These are phyloP conservation scores for Candida nonsorbophila DNA, from an alignment of 805 yeast species.

Conservation along the genomic window DNA sequence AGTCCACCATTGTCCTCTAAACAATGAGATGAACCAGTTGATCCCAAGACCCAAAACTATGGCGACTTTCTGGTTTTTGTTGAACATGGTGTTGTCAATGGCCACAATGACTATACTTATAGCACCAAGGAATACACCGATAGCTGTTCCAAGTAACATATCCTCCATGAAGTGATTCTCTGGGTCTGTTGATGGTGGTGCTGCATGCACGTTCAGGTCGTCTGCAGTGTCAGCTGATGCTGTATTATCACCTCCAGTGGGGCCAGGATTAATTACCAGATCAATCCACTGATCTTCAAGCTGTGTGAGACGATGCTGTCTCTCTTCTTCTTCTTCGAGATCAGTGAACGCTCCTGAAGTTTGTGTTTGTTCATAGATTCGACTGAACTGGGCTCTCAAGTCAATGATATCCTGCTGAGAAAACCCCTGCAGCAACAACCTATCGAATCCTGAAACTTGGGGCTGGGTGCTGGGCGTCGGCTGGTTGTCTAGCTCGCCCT, in stretches of 20 bases:
- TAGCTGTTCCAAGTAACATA: slow-evolving; percentile 59
- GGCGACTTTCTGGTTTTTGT: slow-evolving; percentile 60
- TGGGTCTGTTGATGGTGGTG: slow-evolving; percentile 19
- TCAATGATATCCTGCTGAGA: slow-evolving; percentile 69
- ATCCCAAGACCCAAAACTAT: slow-evolving; percentile 65
- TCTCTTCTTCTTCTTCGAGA: slow-evolving; percentile 38
- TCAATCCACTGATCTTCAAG: slow-evolving; percentile 89
- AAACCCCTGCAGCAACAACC: slow-evolving; percentile 79
- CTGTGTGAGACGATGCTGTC: slow-evolving; percentile 43
- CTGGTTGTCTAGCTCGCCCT: slow-evolving; percentile 49
- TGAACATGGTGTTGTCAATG: slow-evolving; percentile 56
- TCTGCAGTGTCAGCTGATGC: slow-evolving; percentile 6
- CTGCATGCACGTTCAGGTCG: slow-evolving; percentile 8
- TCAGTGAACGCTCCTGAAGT: slow-evolving; percentile 23
- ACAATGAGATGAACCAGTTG: slow-evolving; percentile 62
- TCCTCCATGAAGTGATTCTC: slow-evolving; percentile 49
- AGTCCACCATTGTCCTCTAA: slow-evolving; percentile 40
- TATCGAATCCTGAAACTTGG: slow-evolving; percentile 79
- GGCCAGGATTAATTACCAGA: slow-evolving; percentile 50
- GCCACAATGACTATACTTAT: slow-evolving; percentile 55
- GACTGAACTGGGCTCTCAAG: slow-evolving; percentile 68
- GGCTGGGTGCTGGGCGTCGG: slow-evolving; percentile 54
- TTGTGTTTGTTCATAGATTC: slow-evolving; percentile 51
- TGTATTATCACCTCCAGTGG: slow-evolving; percentile 3
- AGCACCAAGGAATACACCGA: slow-evolving; percentile 76